These are phyloP conservation scores for Penicillium diatomitis DNA, from an alignment of 495 filamentous ascomycete species.

Conservation along the genomic window DNA sequence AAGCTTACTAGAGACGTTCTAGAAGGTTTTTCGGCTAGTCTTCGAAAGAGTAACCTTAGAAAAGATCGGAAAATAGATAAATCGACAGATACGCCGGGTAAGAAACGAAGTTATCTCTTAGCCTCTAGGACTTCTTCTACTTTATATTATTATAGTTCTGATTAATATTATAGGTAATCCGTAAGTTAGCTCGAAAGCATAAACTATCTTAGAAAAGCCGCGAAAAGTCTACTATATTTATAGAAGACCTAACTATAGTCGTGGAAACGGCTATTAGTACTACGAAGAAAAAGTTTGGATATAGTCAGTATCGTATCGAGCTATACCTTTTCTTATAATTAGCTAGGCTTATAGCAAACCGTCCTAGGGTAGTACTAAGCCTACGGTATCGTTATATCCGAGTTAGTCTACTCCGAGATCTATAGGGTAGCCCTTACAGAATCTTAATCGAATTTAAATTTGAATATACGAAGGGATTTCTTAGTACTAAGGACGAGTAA, in stretches of 20 bases:
- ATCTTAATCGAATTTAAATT: constrained; percentile 27
- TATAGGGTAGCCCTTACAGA: constrained; percentile 15
- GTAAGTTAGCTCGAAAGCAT: constrained; percentile 14
- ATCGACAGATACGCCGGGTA: constrained; percentile 17
- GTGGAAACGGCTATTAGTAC: constrained; percentile 17
- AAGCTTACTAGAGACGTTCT: constrained; percentile 19
- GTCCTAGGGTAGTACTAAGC: constrained; percentile 16
- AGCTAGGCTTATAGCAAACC: constrained; percentile 19
- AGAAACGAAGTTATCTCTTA: constrained; percentile 7
- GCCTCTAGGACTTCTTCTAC: constrained; percentile 2
- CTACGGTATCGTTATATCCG: constrained; percentile 21
- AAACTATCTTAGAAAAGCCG: constrained; percentile 13
- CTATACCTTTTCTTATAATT: constrained; percentile 18
- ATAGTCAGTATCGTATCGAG: constrained; percentile 19
- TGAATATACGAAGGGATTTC: constrained; percentile 25
- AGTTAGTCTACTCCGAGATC: constrained; percentile 24
- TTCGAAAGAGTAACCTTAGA: constrained; percentile 16
- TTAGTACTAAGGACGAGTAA: constrained; percentile 23
- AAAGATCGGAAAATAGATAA: constrained; percentile 17
- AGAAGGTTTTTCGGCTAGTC: constrained; percentile 21
- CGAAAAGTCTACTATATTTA: constrained; percentile 18
- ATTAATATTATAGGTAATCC: constrained; percentile 13
- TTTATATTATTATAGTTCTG: constrained; percentile 7
- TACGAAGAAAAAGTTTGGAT: constrained; percentile 19
- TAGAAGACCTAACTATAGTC: constrained; percentile 18